A percentile compares a stretch with the other conserved stretches of the same genome.
Conservation (phyloP, 345 rosid species). For the Turnera subulata region DNA sequence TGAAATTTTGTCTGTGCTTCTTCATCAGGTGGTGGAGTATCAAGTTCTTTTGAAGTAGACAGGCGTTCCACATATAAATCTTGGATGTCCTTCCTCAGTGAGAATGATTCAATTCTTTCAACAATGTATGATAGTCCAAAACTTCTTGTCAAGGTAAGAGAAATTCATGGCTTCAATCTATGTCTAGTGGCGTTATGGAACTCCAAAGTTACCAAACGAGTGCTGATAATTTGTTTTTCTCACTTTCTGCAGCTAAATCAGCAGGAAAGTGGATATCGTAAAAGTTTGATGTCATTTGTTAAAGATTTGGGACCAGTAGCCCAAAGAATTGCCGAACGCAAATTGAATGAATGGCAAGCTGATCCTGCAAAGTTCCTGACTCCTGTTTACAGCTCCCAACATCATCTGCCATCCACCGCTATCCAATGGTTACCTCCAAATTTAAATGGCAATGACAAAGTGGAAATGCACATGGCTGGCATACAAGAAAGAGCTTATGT, state of each 20-base stretch:
- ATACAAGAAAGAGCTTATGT: too few species aligned
- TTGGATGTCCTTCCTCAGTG: constrained; percentile 17
- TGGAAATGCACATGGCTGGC: too few species aligned
- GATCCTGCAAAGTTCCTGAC: too few species aligned
- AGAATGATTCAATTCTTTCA: constrained; percentile 22
- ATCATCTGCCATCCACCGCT: too few species aligned
- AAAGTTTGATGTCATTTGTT: constrained; percentile 41
- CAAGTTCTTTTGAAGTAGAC: constrained; percentile 26
- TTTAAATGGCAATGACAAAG: too few species aligned
- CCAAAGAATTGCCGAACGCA: constrained; percentile 34
- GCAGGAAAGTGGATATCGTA: constrained; percentile 29
- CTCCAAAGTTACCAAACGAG: neutral
- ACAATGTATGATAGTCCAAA: constrained; percentile 15
- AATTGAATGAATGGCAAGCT: constrained; percentile 25
- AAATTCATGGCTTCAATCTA: neutral
- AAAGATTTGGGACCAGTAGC: constrained; percentile 52
- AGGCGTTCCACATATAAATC: constrained; percentile 39
- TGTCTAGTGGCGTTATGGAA: neutral
- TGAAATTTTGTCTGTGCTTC: constrained; percentile 5
- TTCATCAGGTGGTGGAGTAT: constrained; percentile 25
- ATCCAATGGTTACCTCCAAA: too few species aligned
- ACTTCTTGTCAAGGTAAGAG: constrained; percentile 36
- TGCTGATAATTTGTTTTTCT: neutral
- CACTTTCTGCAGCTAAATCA: constrained; percentile 30
- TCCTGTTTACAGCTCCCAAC: too few species aligned